These are phyloP conservation scores for Aureobasidium sp. DNA, from an alignment of 2,329 filamentous ascomycete genomes.

Conservation along the genomic window DNA sequence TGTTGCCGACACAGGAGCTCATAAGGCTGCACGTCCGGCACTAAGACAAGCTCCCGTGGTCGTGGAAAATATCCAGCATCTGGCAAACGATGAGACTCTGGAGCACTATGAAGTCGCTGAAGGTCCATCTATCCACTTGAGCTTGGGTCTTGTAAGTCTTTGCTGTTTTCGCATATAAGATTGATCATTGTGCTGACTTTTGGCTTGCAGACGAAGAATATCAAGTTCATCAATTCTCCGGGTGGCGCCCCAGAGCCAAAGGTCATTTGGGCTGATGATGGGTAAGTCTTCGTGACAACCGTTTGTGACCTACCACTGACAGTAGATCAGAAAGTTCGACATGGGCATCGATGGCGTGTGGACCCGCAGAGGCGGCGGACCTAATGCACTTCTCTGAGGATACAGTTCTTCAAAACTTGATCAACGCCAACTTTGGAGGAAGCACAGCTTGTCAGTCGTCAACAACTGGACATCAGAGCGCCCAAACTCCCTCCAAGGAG, in stretches of 20 bases:
- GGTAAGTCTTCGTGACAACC: neutral
- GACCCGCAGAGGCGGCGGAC: slow-evolving; percentile 12
- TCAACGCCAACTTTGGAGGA: too few relatives aligned
- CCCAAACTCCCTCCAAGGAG: too few relatives aligned
- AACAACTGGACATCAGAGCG: too few relatives aligned
- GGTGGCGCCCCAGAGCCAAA: slow-evolving; percentile 10
- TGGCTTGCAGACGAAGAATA: slow-evolving; percentile 6
- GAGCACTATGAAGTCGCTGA: slow-evolving; percentile 4
- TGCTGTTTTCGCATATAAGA: neutral
- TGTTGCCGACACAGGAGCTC: slow-evolving; percentile 46
- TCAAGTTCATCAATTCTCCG: slow-evolving; percentile 10
- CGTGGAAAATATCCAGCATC: slow-evolving; percentile 46
- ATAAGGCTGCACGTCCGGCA: slow-evolving; percentile 47
- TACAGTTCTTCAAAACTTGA: too few relatives aligned
- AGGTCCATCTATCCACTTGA: slow-evolving; percentile 8
- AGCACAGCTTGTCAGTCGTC: too few relatives aligned
- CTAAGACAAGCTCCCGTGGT: slow-evolving; percentile 46
- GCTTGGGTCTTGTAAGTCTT: slow-evolving; percentile 9
- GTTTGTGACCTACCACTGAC: too few relatives aligned
- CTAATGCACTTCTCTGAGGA: neutral
- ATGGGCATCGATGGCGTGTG: slow-evolving; percentile 14
- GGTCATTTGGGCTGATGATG: slow-evolving; percentile 10
- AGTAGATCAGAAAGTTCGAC: neutral
- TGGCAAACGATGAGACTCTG: slow-evolving; percentile 25
- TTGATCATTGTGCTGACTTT: neutral